Conservation (phyloP, 2,329 filamentous ascomycete species). For the Ceratocystis variospora region DNA sequence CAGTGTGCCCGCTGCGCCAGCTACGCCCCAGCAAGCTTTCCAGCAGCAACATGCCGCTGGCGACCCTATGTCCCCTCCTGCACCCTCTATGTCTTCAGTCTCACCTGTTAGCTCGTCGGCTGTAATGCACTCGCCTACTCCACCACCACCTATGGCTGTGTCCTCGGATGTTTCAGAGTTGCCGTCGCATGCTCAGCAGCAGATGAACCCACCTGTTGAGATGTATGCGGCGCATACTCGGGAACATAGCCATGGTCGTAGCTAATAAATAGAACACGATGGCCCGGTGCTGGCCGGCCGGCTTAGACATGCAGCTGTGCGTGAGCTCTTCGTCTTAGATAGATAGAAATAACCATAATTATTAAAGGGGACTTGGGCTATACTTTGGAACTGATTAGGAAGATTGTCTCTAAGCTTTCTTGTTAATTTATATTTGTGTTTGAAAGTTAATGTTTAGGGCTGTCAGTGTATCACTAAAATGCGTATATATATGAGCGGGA, state of each 20-base stretch:
- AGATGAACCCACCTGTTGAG: conserved; percentile 13
- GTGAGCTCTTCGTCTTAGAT: not conserved
- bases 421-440: not conserved
- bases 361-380: not conserved
- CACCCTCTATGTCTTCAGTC: not conserved
- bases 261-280: not conserved
- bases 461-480: not conserved
- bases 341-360: not conserved
- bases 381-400: not conserved
- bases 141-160: not conserved
- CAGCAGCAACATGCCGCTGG: not conserved
- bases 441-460: not conserved
- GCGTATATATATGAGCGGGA: not conserved
- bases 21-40: not conserved
- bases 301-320: not conserved
- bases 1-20: not conserved
- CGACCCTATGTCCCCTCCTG: not conserved
- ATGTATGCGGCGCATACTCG: not conserved
- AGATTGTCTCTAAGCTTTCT: not conserved
- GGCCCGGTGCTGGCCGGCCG: too few relatives aligned
- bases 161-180: conserved; percentile 38
- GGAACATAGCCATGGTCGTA: not conserved
- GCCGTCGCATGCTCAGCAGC: conserved; percentile 35
- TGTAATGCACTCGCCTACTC: conserved; percentile 1
- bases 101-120: not conserved